Evolutionary conservation across 2,329 filamentous ascomycete species (phyloP).

Genomic region (Fusarium annulatum): DNA sequence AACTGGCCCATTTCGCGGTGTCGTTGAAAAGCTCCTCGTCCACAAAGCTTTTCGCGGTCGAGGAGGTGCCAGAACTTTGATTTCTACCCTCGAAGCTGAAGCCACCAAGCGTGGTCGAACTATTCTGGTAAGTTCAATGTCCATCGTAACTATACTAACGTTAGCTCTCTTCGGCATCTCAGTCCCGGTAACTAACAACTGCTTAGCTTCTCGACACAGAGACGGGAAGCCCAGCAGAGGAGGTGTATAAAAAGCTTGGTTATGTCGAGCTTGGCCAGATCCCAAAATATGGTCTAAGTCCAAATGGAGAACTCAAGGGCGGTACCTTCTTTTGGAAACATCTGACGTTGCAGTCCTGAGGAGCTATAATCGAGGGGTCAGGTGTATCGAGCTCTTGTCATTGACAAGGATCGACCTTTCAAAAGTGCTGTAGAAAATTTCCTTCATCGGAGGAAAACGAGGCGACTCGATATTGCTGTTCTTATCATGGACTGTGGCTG

Average conservation of each 20-base stretch:
- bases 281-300: conserved; percentile 63
- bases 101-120: conserved; percentile 61
- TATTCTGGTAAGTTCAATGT: conserved; percentile 60
- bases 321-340: conserved; percentile 71
- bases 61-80: conserved; percentile 64
- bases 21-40: conserved; percentile 69
- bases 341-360: conserved; percentile 47
- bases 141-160: not conserved
- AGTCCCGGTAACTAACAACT: not conserved
- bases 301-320: conserved; percentile 60
- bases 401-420: not conserved
- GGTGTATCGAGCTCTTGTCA: not conserved
- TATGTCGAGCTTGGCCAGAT: conserved; percentile 67
- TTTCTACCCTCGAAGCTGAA: conserved; percentile 66
- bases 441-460: conserved; percentile 34
- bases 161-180: not conserved
- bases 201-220: conserved; percentile 64
- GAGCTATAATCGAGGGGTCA: not conserved
- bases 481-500: conserved; percentile 24
- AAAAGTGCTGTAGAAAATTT: conserved; percentile 30
- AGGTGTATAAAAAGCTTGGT: conserved; percentile 65
- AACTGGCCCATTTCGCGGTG: conserved; percentile 65
- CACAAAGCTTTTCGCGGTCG: conserved; percentile 60
- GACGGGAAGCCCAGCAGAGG: conserved; percentile 62
- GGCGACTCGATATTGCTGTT: conserved; percentile 43